Evolutionary conservation across 495 filamentous ascomycete genomes (phyloP), one percentile per base, ranked within the genome.

Genomic region (Penicillium atrosanguineum): DNA sequence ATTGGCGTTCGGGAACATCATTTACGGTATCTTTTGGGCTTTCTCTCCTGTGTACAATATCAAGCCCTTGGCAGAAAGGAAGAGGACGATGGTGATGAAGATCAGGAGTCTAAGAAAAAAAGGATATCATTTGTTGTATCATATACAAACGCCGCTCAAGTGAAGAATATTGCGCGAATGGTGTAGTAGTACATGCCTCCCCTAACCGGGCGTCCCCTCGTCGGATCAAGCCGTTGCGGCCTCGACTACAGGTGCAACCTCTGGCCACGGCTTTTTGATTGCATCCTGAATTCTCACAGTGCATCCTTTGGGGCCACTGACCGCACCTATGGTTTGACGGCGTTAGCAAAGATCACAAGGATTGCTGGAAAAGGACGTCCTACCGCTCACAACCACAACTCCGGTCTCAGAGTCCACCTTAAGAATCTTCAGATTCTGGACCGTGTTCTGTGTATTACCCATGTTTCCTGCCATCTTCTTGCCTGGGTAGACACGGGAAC

Each of bases 391-490:
- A 49, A 97, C 86, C 43, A 98, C 84, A 55, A 95, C 81, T 9
- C 94, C 93, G 63, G 90, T 85, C 63, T 86, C 85, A 51, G 82
- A 77, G 71, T 97, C 89, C 34, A 96, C 87, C 75, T 88, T 84
- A 62, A 98, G 71, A 47, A 98, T 85, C 72, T 88, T 89, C 57
- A 96, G 70, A 67, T 95, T 95, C 78, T 97, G 91, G 16, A 90
- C 76, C 36, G 94, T 98, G 40, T 90, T 87, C 57, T 83, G 82
- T 69, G 92, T 78, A 51, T 85, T 85, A 21, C 94, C 94, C 94
- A 98, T 97, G 41, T 89, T 82, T 51, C 94, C 94, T 19, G 94
- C 83, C 94, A 98, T 98, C 71, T 89, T 90, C 84, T 98, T 98
- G 46, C 94, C 94, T 0, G 94, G 94, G 53, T 87, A 82, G 39